A percentile compares a stretch with the other conserved stretches of the same genome.
Conservation (phyloP, 176 grass and related monocot genomes). For the Musa beccarii region DNA sequence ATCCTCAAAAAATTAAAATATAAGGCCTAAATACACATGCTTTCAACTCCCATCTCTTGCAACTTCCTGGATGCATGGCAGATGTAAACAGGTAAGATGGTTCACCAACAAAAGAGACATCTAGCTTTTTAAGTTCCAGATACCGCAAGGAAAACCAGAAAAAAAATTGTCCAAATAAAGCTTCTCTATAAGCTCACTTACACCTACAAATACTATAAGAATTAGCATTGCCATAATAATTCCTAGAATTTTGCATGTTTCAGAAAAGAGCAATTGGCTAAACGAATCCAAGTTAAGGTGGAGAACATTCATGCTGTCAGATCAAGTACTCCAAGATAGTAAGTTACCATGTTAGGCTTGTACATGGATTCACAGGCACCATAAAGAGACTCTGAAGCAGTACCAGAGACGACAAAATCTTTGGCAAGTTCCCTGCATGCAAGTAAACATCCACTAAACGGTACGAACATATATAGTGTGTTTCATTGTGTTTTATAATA, state of each 20-base stretch:
- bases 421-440: slow-evolving; percentile 75
- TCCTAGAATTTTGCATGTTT: not conserved
- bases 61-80: not conserved
- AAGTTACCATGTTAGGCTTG: slow-evolving; percentile 86
- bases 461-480: not conserved
- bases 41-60: too few species aligned
- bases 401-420: slow-evolving; percentile 96
- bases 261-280: not conserved
- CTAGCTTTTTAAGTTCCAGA: not conserved
- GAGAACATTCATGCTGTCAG: not conserved
- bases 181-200: not conserved
- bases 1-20: too few species aligned
- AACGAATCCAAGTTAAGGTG: not conserved
- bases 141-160: not conserved
- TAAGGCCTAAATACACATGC: too few species aligned
- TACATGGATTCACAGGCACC: slow-evolving; percentile 98
- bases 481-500: too few species aligned
- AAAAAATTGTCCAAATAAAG: not conserved
- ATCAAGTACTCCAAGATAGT: slow-evolving; percentile 6
- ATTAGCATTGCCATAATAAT: not conserved
- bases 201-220: not conserved
- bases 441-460: slow-evolving; percentile 3
- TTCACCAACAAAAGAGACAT: not conserved
- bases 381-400: slow-evolving; percentile 82
- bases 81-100: not conserved